Evolutionary conservation across 139 green algal species (phyloP).

Genomic region (Marvania coccoides): DNA sequence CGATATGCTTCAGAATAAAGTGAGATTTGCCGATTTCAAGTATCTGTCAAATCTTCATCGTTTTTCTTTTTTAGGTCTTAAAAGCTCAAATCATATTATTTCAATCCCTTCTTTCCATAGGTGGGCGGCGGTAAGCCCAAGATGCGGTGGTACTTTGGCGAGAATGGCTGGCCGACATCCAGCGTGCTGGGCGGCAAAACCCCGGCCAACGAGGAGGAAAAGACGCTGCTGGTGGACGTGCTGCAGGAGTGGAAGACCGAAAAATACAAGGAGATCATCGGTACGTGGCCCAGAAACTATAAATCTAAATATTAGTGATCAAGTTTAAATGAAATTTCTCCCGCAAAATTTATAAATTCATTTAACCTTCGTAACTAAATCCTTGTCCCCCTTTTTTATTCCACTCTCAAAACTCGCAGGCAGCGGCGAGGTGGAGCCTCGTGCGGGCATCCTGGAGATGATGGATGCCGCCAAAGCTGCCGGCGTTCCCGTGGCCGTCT

Average conservation of each 20-base stretch:
- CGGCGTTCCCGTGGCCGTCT: conserved; percentile 70
- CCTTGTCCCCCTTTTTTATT: too few species aligned
- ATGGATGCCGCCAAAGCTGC: conserved; percentile 73
- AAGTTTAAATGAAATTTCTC: not conserved
- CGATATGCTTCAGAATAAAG: conserved; percentile 82
- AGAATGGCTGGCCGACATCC: conserved; percentile 76
- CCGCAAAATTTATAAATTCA: too few species aligned
- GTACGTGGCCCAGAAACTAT: conserved; percentile 6
- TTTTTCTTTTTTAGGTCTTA: not conserved
- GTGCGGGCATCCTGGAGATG: conserved; percentile 65
- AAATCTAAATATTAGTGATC: not conserved
- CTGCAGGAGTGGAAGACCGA: conserved; percentile 81
- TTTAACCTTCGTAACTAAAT: too few species aligned
- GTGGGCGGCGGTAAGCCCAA: conserved; percentile 89
- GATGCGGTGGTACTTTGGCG: conserved; percentile 75
- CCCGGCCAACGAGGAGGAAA: conserved; percentile 57
- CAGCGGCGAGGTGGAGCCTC: conserved; percentile 45
- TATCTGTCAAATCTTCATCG: not conserved
- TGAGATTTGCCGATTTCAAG: not conserved
- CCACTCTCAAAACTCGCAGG: too few species aligned
- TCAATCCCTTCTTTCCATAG: not conserved
- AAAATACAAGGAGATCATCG: conserved; percentile 60
- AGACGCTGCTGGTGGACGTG: conserved; percentile 68
- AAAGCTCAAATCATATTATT: too few species aligned
- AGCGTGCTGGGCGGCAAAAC: conserved; percentile 21